Conservation (phyloP, 768 basidiomycete genomes). For the Clavulina sp. region DNA sequence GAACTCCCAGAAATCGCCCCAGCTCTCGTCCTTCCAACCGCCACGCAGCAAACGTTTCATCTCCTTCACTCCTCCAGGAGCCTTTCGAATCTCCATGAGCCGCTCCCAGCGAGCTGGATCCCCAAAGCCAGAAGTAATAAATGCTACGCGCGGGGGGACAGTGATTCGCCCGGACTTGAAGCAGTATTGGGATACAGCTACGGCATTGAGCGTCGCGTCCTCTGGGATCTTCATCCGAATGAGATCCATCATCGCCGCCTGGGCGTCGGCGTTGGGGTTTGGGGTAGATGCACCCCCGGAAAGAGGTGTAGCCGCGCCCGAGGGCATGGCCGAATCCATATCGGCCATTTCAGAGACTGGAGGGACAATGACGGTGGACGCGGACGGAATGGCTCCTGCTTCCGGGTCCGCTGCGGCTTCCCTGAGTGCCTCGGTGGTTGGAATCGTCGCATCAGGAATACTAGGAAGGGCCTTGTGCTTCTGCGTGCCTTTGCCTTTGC, state of each 20-base stretch:
- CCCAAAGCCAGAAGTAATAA: constrained; percentile 9
- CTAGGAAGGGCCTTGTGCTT: background rate
- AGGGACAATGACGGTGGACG: background rate
- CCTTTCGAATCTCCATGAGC: background rate
- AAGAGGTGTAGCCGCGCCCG: background rate
- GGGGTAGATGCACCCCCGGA: background rate
- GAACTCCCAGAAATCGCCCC: background rate
- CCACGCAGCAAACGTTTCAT: background rate
- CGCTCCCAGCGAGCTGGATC: background rate
- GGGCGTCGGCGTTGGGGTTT: background rate
- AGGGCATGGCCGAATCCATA: background rate
- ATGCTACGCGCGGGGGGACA: constrained; percentile 10
- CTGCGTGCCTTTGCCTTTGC: constrained; percentile 10
- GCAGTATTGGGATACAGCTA: constrained; percentile 10
- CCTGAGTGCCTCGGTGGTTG: background rate
- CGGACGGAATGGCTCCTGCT: background rate
- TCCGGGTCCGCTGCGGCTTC: background rate
- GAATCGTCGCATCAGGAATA: background rate
- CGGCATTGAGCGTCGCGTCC: constrained; percentile 7
- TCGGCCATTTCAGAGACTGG: background rate
- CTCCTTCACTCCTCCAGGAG: background rate
- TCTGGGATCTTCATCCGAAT: background rate
- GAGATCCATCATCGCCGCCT: background rate
- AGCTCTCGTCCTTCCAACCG: background rate
- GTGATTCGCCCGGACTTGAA: constrained; percentile 12